These are phyloP conservation scores for Claviceps monticola DNA, from an alignment of 2,329 filamentous ascomycete species.

Conservation along the genomic window DNA sequence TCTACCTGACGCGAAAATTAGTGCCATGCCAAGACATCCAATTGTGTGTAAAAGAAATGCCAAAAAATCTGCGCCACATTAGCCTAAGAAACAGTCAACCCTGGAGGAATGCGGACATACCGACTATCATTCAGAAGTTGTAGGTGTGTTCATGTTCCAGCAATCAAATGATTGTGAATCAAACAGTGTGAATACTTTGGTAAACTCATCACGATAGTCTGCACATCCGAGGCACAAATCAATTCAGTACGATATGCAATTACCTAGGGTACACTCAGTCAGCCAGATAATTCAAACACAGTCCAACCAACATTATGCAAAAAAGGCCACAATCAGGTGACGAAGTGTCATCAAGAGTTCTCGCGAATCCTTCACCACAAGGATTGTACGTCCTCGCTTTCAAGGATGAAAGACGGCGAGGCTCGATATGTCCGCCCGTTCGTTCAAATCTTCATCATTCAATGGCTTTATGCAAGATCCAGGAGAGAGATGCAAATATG, in stretches of 20 bases:
- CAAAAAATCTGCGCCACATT: background rate
- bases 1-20: background rate
- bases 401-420: conserved; percentile 30
- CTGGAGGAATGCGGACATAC: background rate
- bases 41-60: background rate
- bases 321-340: conserved; percentile 41
- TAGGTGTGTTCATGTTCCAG: conserved; percentile 37
- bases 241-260: conserved; percentile 12
- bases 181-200: conserved; percentile 47
- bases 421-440: conserved; percentile 56
- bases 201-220: conserved; percentile 31
- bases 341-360: conserved; percentile 52
- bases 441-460: conserved; percentile 53
- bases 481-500: conserved; percentile 1
- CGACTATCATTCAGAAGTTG: conserved; percentile 39
- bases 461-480: conserved; percentile 13
- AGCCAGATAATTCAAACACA: conserved; percentile 11
- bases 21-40: conserved; percentile 1
- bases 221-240: background rate
- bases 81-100: background rate
- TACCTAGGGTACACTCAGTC: conserved; percentile 16
- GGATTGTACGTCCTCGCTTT: conserved; percentile 49
- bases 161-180: conserved; percentile 26
- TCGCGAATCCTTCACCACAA: conserved; percentile 35
- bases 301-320: conserved; percentile 7